A percentile compares a stretch with the other conserved stretches of the same genome.
phyloP scores from a whole-genome alignment of 1,284 basidiomycete genomes.

The Singerocomus rubriflavus region DNA sequence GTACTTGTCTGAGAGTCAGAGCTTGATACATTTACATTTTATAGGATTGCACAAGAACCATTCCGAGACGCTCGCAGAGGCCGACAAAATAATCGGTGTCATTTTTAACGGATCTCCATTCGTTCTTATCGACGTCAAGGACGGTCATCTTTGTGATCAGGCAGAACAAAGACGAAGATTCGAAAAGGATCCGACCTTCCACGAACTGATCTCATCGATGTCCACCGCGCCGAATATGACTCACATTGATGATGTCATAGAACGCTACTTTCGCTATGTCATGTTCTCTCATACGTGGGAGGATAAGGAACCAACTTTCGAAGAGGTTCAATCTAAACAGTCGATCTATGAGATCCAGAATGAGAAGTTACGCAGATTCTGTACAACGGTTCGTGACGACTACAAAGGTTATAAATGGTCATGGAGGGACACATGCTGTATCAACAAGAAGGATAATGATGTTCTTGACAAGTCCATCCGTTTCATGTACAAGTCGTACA shows the following conservation, averaged over 20 bases:
- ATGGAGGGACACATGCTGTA: slow-evolving; percentile 18
- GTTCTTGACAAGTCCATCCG: slow-evolving; percentile 8
- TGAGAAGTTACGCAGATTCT: slow-evolving; percentile 15
- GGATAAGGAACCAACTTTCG: slow-evolving; percentile 9
- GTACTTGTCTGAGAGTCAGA: not conserved
- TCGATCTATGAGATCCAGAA: slow-evolving; percentile 7
- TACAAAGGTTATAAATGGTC: slow-evolving; percentile 5
- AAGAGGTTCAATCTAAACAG: not conserved
- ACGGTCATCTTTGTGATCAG: slow-evolving; percentile 9
- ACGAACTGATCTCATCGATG: slow-evolving; percentile 11
- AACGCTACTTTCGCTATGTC: slow-evolving; percentile 16
- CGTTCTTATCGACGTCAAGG: slow-evolving; percentile 10
- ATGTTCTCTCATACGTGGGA: slow-evolving; percentile 26
- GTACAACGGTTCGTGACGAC: slow-evolving; percentile 3
- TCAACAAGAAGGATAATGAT: slow-evolving; percentile 3
- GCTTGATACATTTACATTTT: not conserved
- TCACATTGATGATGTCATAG: slow-evolving; percentile 4
- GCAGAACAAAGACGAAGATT: slow-evolving; percentile 1
- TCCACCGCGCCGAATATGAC: not conserved
- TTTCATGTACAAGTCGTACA: slow-evolving; percentile 24
- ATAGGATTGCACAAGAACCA: slow-evolving; percentile 7
- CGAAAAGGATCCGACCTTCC: not conserved
- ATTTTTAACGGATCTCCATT: slow-evolving; percentile 6
- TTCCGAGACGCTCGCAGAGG: not conserved
- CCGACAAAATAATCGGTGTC: not conserved